A percentile compares a stretch with the other conserved stretches of the same genome.
phyloP scores from a whole-genome alignment of 371 early-diverging fungal species.

The Batrachochytrium dendrobatidis region DNA sequence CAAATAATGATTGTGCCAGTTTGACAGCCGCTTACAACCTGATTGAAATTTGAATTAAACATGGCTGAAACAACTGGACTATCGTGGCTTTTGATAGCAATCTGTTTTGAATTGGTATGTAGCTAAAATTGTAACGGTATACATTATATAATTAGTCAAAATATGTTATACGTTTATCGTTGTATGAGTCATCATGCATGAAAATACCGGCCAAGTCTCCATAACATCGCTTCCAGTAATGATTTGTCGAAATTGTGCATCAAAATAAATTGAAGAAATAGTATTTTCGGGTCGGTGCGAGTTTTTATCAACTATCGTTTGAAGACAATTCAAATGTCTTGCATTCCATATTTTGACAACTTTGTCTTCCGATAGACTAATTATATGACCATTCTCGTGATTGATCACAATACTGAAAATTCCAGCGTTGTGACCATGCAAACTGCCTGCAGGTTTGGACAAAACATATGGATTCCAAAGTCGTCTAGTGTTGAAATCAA shows the following conservation, averaged over 20 bases:
- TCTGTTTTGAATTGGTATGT: constrained; percentile 34
- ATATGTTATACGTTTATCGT: not conserved
- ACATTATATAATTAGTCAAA: not conserved
- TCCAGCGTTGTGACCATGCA: constrained; percentile 42
- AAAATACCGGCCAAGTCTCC: constrained; percentile 39
- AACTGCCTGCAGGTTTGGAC: constrained; percentile 47
- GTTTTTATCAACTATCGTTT: constrained; percentile 45
- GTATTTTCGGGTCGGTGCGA: constrained; percentile 47
- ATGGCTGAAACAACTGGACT: constrained; percentile 41
- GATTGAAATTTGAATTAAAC: constrained; percentile 49
- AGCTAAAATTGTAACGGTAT: constrained; percentile 21
- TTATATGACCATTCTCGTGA: constrained; percentile 45
- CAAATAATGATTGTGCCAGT: constrained; percentile 42
- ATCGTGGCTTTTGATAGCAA: constrained; percentile 37
- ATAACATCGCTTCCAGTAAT: constrained; percentile 43
- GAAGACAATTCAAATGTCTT: constrained; percentile 42
- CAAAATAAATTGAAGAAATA: constrained; percentile 41
- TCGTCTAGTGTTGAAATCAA: constrained; percentile 23
- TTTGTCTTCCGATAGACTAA: constrained; percentile 47
- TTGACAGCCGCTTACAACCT: constrained; percentile 50
- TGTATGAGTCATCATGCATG: not conserved
- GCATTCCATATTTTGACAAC: constrained; percentile 50
- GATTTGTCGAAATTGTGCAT: constrained; percentile 34
- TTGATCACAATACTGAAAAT: constrained; percentile 40
- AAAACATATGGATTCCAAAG: constrained; percentile 56